Percentiles rank a stretch among this genome's conserved stretches.
phyloP scores from a whole-genome alignment of 129 eudicot genomes.

The Rutidosis leptorrhynchoides region DNA sequence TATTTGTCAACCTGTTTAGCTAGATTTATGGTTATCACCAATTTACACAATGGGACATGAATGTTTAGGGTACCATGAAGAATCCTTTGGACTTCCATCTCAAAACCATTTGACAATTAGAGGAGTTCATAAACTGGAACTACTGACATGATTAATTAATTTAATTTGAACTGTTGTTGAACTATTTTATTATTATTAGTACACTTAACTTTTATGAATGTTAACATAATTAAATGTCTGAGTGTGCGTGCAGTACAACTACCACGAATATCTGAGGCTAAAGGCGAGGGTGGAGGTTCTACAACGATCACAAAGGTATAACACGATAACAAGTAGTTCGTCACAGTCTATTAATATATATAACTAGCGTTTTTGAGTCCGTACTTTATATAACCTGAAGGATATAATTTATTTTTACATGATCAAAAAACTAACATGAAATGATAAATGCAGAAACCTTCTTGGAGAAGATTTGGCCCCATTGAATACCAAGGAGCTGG shows the following conservation, averaged over 20 bases:
- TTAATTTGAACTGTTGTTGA: slow-evolving; percentile 17
- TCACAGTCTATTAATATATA: background rate
- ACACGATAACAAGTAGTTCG: background rate
- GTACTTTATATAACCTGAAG: background rate
- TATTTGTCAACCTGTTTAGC: too few species aligned
- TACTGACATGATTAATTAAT: background rate
- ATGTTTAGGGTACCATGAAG: slow-evolving; percentile 3
- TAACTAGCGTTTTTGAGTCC: background rate
- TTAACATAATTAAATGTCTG: background rate
- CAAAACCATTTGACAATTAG: background rate
- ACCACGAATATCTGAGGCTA: slow-evolving; percentile 63
- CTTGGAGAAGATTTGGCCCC: slow-evolving; percentile 65
- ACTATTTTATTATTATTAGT: background rate
- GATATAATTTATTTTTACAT: background rate
- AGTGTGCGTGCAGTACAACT: slow-evolving; percentile 30
- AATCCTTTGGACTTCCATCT: slow-evolving; percentile 9
- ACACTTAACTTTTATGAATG: background rate
- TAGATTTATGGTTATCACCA: slow-evolving; percentile 3
- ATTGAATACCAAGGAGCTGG: slow-evolving; percentile 46
- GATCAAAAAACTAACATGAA: background rate
- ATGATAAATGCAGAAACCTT: slow-evolving; percentile 38
- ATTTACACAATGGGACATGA: background rate
- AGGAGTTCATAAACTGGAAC: background rate
- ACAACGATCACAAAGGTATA: slow-evolving; percentile 65
- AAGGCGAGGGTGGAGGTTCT: slow-evolving; percentile 60